Percentiles rank a stretch among this genome's conserved stretches.
phyloP scores from a whole-genome alignment of 108 stramenopile genomes.

The Aurantiochytrium sp. region DNA sequence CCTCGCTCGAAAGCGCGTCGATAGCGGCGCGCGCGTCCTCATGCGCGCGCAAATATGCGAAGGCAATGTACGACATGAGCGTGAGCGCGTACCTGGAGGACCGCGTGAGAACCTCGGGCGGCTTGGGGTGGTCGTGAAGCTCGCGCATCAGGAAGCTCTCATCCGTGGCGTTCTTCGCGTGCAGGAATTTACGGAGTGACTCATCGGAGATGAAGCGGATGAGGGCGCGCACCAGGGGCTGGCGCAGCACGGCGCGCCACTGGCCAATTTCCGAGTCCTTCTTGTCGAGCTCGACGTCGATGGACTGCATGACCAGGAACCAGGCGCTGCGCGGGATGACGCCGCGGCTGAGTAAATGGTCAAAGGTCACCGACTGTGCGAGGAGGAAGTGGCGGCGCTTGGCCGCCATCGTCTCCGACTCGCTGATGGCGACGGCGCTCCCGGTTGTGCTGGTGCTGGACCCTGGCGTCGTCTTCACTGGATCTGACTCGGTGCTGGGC shows the following conservation, averaged over 20 bases:
- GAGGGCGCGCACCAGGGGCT: not conserved
- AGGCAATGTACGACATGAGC: not conserved
- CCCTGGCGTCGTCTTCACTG: too few relatives aligned
- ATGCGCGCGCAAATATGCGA: constrained; percentile 15
- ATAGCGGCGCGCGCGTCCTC: not conserved
- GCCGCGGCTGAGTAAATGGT: not conserved
- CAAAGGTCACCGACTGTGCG: not conserved
- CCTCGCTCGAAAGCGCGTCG: not conserved
- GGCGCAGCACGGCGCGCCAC: not conserved
- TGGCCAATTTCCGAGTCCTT: constrained; percentile 10
- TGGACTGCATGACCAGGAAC: constrained; percentile 7
- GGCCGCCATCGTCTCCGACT: not conserved
- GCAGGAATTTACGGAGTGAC: not conserved
- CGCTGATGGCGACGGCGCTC: not conserved
- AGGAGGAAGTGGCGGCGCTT: not conserved
- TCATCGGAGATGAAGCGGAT: not conserved
- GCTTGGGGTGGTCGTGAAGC: not conserved
- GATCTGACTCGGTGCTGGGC: too few relatives aligned
- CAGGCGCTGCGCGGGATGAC: not conserved
- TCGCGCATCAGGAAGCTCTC: not conserved
- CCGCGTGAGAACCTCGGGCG: not conserved
- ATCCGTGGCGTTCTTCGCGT: not conserved
- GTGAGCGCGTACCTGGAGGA: not conserved
- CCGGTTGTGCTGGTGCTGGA: not conserved
- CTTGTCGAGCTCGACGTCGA: not conserved